Base-by-base conservation (phyloP, 345 rosid genomes). In the Pistacia vera region DNA sequence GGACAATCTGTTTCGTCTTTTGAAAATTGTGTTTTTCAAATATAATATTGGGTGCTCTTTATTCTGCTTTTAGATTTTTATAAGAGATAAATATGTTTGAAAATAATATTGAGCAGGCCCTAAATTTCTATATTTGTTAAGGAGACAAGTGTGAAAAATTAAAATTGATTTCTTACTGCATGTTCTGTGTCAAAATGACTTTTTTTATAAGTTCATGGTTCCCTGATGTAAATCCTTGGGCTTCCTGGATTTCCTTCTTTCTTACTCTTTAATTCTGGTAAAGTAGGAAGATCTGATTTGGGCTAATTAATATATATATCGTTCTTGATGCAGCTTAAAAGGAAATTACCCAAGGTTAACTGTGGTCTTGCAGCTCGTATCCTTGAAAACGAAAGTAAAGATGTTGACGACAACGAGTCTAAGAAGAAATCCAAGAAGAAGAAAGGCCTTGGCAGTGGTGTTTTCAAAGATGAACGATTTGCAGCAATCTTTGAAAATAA, bases 261-360 rank as follows among this genome's bases (percentile, higher is more conserved):
- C 36, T 72, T 49, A 59, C 14, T 59, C 13, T 25, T 51, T 22
- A 8, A 14, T 22, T 22, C 13, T 71, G 25, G 12, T 72, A 49
- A 55, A 56, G 75, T 64, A 59, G n/a, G 36, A 28, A 61, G 57
- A 38, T 69, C 60, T 46, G 51, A 9, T 68, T 60, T 80, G 8
- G 22, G 33, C 69, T 67, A 13, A 60, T 61, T 58, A 64, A 33
- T 36, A 18, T 22, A 22, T 22, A 22, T 22, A 22, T 22, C 25
- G 0, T 22, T 22, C 25, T 22, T 22, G 25, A 22, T 22, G 25
- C 25, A 22, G 25, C 25, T 22, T 22, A 22, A 22, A 22, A 22
- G 25, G 25, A 22, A 22, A 22, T 22, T 22, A 22, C 25, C 25
- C 25, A 22, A 22, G 25, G 25, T 22, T 22, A 22, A 22, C 25